Percentiles rank a stretch among this genome's conserved stretches.
phyloP scores from a whole-genome alignment of 768 basidiomycete genomes.

The Amanita pseudoporphyria region DNA sequence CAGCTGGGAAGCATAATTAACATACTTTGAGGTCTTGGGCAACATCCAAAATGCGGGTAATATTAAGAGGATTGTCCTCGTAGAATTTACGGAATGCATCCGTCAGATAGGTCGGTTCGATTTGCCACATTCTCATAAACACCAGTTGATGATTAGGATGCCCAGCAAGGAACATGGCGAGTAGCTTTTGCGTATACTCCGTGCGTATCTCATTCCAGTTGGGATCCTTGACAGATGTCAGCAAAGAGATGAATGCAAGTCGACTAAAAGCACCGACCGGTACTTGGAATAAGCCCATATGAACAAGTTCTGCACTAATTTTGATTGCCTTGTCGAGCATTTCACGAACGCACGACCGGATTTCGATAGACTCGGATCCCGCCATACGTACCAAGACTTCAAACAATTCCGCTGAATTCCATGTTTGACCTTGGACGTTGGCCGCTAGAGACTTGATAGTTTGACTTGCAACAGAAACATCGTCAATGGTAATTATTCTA shows the following conservation, averaged over 20 bases:
- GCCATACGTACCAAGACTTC: constrained; percentile 78
- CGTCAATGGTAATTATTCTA: constrained; percentile 80
- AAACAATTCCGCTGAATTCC: constrained; percentile 91
- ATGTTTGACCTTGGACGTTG: constrained; percentile 85
- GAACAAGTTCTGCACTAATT: constrained; percentile 87
- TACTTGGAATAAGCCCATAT: constrained; percentile 88
- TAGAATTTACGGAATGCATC: constrained; percentile 89
- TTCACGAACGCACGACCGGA: constrained; percentile 71
- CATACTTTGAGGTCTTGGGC: constrained; percentile 87
- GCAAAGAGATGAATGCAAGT: constrained; percentile 6
- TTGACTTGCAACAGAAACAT: constrained; percentile 74
- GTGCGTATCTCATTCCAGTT: constrained; percentile 81
- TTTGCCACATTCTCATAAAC: constrained; percentile 94
- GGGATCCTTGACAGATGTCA: constrained; percentile 42
- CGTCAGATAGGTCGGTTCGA: constrained; percentile 77
- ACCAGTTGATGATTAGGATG: constrained; percentile 95
- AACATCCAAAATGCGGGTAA: constrained; percentile 90
- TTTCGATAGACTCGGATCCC: constrained; percentile 60
- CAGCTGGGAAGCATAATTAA: not conserved
- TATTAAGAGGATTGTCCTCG: constrained; percentile 84
- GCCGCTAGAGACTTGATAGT: constrained; percentile 86
- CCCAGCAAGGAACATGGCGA: constrained; percentile 85
- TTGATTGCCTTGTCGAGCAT: constrained; percentile 92
- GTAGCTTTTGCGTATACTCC: constrained; percentile 79
- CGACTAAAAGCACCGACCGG: constrained; percentile 43